Evolutionary conservation across 306 rosid species (phyloP), one percentile per base, ranked within the genome.

Genomic region (Boehmeria nivea): DNA sequence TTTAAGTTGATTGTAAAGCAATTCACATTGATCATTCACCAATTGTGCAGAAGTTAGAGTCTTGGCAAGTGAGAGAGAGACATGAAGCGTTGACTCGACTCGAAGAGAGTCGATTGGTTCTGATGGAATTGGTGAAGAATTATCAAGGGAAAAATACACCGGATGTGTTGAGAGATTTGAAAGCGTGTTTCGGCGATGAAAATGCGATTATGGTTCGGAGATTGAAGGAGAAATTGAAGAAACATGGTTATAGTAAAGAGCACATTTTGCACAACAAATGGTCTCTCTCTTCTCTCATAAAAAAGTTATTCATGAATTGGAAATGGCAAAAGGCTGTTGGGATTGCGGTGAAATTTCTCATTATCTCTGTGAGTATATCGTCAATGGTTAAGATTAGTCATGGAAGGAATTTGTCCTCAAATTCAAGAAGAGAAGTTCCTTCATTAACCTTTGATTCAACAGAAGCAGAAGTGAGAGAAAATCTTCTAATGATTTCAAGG

Each of bases 61-160:
- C 60, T 20, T 51, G 73, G 63, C 67, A 61, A 21, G 12, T 37
- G 54, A 66, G 43, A 57, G 65, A 52, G 22, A 57, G 54, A 65
- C 43, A 61, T 6, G 64, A 45, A 45, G 71, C 74, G 15, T 19
- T 61, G 24, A 66, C 21, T 8, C 46, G 40, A 6, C 19, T 66
- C 39, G 77, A 71, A 59, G 71, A 76, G 31, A 70, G 81, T 39
- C 61, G 74, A 58, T 3, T 4, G 15, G 38, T 28, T 57, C 55
- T 76, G 34, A 12, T 46, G 25, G 60, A 65, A 51, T 39, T 56
- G 16, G 73, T 57, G 59, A 46, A 66, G 59, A 15, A 45, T 7
- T 58, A 23, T 52, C 36, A 33, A 52, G 77, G 81, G 52, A 66
- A 58, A 54, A 37, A 31, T 4, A 31, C 49, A 12, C 48, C 58